Evolutionary conservation across 257 asterid genomes (phyloP).

Genomic region (Nicotiana benthamiana): DNA sequence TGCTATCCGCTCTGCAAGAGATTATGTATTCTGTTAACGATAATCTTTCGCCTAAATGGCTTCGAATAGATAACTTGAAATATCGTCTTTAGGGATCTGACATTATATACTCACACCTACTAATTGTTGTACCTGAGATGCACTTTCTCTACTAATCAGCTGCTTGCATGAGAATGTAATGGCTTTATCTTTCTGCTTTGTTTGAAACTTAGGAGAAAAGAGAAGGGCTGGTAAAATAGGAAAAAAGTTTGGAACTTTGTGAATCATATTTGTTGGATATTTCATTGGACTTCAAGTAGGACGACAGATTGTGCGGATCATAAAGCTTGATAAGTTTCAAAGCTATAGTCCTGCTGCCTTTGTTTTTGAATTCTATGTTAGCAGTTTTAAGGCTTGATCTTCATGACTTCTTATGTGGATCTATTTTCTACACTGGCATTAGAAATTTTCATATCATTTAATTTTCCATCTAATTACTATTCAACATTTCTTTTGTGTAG

Average conservation of each 20-base stretch:
- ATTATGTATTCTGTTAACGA: background rate
- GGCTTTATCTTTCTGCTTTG: background rate
- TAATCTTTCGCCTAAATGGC: background rate
- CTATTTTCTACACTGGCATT: background rate
- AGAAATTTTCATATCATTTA: background rate
- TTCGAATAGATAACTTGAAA: background rate
- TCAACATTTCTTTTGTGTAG: slow-evolving; percentile 36
- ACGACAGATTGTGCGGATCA: background rate
- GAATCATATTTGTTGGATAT: background rate
- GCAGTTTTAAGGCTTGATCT: background rate
- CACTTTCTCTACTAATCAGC: background rate
- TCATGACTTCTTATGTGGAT: background rate
- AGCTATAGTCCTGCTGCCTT: background rate
- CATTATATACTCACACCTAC: background rate
- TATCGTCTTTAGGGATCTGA: background rate
- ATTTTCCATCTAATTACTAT: slow-evolving; percentile 12
- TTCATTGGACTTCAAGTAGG: background rate
- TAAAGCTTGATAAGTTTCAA: background rate
- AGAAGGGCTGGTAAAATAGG: background rate
- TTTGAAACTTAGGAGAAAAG: background rate
- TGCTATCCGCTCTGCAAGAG: background rate
- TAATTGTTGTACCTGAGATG: background rate
- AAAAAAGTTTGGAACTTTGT: background rate
- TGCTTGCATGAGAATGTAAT: background rate
- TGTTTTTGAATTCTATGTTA: background rate